Evolutionary conservation across 1,284 basidiomycete species (phyloP).

Genomic region (Coniophora puteana): DNA sequence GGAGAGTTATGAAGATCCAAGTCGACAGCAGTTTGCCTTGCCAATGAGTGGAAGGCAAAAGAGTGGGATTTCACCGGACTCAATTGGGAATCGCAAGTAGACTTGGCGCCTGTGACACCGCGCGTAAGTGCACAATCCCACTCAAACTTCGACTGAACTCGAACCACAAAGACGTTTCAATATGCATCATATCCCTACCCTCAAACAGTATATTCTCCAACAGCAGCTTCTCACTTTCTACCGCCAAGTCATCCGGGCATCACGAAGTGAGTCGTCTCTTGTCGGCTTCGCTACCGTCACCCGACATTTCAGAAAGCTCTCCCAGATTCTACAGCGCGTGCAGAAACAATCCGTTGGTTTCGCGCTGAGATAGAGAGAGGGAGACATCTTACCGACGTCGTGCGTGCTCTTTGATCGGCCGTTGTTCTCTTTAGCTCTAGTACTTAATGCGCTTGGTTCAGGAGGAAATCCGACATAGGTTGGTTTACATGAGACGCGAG

Average conservation of each 20-base stretch:
- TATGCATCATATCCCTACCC: too few species aligned
- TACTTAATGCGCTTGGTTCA: too few species aligned
- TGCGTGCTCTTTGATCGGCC: constrained; percentile 27
- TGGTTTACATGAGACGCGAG: too few species aligned
- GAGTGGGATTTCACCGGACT: not conserved
- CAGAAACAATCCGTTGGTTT: constrained; percentile 69
- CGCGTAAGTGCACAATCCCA: constrained; percentile 3
- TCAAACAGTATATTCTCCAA: constrained; percentile 73
- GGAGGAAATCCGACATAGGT: too few species aligned
- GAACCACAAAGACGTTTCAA: too few species aligned
- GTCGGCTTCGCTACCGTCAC: constrained; percentile 4
- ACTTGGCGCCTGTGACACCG: constrained; percentile 1
- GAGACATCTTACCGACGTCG: constrained; percentile 52
- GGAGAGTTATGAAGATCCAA: constrained; percentile 6
- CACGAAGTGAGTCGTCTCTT: constrained; percentile 45
- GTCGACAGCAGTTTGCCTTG: constrained; percentile 9
- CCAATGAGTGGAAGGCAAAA: constrained; percentile 6
- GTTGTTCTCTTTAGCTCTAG: constrained; percentile 1
- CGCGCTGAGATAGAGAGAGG: constrained; percentile 68
- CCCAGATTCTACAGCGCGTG: constrained; percentile 51
- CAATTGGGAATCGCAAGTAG: too few species aligned
- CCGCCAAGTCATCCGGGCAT: constrained; percentile 60
- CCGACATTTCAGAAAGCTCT: constrained; percentile 44
- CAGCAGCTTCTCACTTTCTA: constrained; percentile 60
- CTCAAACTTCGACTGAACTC: constrained; percentile 4